A percentile compares a stretch with the other conserved stretches of the same genome.
phyloP scores from a whole-genome alignment of 768 basidiomycete genomes.

The Pleurotus citrinopileatus region DNA sequence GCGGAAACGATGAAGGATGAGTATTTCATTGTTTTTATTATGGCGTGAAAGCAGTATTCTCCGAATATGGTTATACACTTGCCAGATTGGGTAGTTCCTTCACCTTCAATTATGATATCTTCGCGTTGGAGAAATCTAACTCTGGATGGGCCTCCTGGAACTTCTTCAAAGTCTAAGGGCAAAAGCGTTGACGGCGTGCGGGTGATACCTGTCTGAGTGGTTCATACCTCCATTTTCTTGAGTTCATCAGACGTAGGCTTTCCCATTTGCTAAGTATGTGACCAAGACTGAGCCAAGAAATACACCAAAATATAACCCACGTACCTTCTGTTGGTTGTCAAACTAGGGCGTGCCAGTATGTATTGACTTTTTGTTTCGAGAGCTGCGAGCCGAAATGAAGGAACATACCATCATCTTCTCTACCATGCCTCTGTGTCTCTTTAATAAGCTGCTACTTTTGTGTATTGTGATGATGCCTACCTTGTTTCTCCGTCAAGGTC shows the following conservation, averaged over 20 bases:
- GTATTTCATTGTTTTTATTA: no score
- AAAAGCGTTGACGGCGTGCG: slow-evolving; percentile 7
- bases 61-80: no score
- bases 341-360: slow-evolving; percentile 50
- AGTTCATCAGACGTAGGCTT: slow-evolving; percentile 94
- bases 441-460: slow-evolving; percentile 9
- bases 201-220: background rate
- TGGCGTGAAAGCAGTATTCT: no score
- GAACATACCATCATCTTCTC: slow-evolving; percentile 99
- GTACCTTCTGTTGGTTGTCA: slow-evolving; percentile 75
- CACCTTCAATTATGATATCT: slow-evolving; percentile 58
- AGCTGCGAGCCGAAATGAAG: no score
- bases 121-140: slow-evolving; percentile 90
- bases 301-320: slow-evolving; percentile 1
- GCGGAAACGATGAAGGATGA: slow-evolving; percentile 35
- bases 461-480: slow-evolving; percentile 32
- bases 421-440: slow-evolving; percentile 77
- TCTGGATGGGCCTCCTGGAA: slow-evolving; percentile 92
- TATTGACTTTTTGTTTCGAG: no score
- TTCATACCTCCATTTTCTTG: slow-evolving; percentile 82
- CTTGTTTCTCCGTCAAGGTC: slow-evolving; percentile 96
- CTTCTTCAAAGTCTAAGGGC: slow-evolving; percentile 69
- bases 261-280: slow-evolving; percentile 73
- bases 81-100: no score
- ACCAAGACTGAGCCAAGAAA: slow-evolving; percentile 5